These are phyloP conservation scores for Bruguiera gymnorhiza DNA, from an alignment of 345 rosid species.

Conservation along the genomic window DNA sequence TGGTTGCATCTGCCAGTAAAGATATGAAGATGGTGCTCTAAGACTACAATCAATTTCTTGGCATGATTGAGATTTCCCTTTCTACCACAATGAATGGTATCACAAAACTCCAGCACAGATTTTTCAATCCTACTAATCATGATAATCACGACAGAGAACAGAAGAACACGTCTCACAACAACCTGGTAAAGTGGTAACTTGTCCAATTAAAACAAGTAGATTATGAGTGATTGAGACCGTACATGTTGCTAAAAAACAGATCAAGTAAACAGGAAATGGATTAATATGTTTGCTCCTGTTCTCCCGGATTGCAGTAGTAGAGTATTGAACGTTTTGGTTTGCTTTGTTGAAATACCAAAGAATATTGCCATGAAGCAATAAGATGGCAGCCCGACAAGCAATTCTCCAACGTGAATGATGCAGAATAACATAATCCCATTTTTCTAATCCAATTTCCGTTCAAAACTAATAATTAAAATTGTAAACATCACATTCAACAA, in stretches of 20 bases:
- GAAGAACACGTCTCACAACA: background rate
- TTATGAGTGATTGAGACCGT: background rate
- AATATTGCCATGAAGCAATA: background rate
- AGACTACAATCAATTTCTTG: background rate
- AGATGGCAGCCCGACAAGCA: background rate
- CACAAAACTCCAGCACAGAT: background rate
- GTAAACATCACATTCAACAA: background rate
- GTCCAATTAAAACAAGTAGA: background rate
- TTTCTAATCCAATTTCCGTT: too few relatives aligned
- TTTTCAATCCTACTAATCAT: too few relatives aligned
- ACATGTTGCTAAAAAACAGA: too few relatives aligned
- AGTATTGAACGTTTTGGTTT: too few relatives aligned
- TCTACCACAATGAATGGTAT: background rate
- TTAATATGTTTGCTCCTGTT: too few relatives aligned
- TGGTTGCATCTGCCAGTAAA: background rate
- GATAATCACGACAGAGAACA: background rate
- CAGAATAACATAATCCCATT: background rate
- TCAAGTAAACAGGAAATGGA: too few relatives aligned
- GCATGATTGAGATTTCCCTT: background rate
- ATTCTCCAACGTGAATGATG: background rate
- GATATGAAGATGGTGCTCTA: background rate
- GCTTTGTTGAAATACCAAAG: too few relatives aligned
- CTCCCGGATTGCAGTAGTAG: too few relatives aligned
- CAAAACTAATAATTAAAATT: background rate
- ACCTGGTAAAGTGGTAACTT: too few relatives aligned